Evolutionary conservation across 148 eudicot species (phyloP).

Genomic region (Vaccinium darrowii): DNA sequence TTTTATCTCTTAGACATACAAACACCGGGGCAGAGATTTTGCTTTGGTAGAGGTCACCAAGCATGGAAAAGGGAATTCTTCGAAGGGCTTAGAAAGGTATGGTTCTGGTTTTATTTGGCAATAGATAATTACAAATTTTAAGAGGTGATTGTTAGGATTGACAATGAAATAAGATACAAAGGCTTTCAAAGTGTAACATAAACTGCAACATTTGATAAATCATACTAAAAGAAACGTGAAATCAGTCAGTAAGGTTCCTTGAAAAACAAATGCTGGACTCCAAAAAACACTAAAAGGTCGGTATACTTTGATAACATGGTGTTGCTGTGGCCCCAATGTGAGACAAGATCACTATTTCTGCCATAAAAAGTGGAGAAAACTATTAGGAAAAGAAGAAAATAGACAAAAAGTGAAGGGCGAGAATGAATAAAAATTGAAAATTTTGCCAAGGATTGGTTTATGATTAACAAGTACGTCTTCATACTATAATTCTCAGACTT

Average conservation of each 20-base stretch:
- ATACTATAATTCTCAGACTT: neutral
- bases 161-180: neutral
- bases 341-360: no score
- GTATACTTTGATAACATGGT: neutral
- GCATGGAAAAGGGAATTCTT: neutral
- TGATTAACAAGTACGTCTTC: neutral
- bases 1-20: no score
- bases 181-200: neutral
- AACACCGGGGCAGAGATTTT: neutral
- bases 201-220: neutral
- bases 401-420: neutral
- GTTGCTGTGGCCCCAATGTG: neutral
- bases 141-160: neutral
- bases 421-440: neutral
- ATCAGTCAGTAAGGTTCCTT: slow-evolving; percentile 1
- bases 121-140: neutral
- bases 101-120: neutral
- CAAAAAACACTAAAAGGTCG: neutral
- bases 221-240: neutral
- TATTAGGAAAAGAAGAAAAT: neutral
- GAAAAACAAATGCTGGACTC: neutral
- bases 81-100: neutral
- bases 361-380: no score
- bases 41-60: neutral
- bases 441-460: neutral